Evolutionary conservation across 306 rosid genomes (phyloP), one percentile per base, ranked within the genome.

Genomic region (Hippophae tibetana): DNA sequence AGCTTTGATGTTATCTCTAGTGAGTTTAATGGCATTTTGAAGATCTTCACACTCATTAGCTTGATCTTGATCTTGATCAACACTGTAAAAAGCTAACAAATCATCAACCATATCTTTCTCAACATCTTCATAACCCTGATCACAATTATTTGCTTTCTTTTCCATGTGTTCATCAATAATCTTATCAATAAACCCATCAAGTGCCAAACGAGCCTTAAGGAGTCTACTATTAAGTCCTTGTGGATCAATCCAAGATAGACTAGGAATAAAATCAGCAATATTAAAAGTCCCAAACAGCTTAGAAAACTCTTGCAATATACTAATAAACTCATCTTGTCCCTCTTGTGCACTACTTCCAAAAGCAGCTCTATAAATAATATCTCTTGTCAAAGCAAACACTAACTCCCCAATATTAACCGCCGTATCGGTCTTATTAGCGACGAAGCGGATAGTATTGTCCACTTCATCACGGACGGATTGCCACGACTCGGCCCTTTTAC

Each of bases 41-140:
- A 67, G 44, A 46, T 61, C 72, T 23, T 72, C 60, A 43, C 13
- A 13, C 13, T 72, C 55, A 5, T 43, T 72, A 5, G 12, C 43
- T 26, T 11, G 9, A 23, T 57, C 10, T 9, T 9, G 10, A 10
- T 46, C 25, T 12, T 1, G 45, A 13, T 61, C 59, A 18, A 61
- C 67, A 7, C 42, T 25, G 7, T 43, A 38, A 27, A 66, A 72
- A 23, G 72, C 77, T 27, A 72, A 50, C 41, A 72, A 50, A 56
- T 72, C 77, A 45, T 72, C 72, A 5, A 66, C 77, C 77, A 72
- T 72, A 57, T 72, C 72, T 1, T 54, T 13, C 26, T 72, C 72
- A 5, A 7, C 68, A 6, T 61, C 77, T 5, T 23, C 18, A 1
- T 3, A 52, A 52, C 5, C 43, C n/a, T 43, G 23, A 10, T 43